Percentiles rank a stretch among this genome's conserved stretches.
Conservation (phyloP, 78 protist genomes). For the Capsaspora owczarzaki region DNA sequence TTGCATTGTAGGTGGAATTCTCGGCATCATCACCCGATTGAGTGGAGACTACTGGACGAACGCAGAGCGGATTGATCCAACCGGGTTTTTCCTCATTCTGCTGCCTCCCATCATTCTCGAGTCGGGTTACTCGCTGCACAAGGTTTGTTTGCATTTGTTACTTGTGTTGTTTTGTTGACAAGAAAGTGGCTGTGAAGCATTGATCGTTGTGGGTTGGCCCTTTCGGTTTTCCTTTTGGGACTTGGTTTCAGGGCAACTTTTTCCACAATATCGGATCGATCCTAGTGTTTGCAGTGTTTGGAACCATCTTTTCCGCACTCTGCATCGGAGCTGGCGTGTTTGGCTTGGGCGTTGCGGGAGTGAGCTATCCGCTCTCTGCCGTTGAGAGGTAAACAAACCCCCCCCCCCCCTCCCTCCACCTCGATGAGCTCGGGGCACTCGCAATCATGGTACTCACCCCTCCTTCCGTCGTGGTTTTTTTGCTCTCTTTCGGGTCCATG, state of each 20-base stretch:
- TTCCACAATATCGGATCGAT: conserved; percentile 67
- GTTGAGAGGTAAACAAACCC: neutral
- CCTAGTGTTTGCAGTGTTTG: conserved; percentile 71
- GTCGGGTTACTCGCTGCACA: conserved; percentile 62
- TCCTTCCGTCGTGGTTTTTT: no score
- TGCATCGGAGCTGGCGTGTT: neutral
- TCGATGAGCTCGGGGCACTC: neutral
- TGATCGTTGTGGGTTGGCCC: no score
- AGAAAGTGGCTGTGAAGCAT: no score
- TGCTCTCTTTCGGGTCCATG: no score
- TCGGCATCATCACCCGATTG: neutral
- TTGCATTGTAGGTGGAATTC: no score
- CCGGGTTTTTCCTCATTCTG: conserved; percentile 70
- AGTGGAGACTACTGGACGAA: neutral
- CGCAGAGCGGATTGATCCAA: conserved; percentile 34
- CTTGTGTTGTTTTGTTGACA: no score
- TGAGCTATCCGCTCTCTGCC: neutral
- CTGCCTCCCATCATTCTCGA: conserved; percentile 89
- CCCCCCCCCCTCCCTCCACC: neutral
- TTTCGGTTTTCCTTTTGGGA: neutral
- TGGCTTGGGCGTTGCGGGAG: neutral
- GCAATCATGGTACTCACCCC: neutral
- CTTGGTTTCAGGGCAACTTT: conserved; percentile 35
- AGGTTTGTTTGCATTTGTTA: conserved; percentile 22
- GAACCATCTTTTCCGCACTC: conserved; percentile 75